Evolutionary conservation across 2,329 filamentous ascomycete species (phyloP), one percentile per base, ranked within the genome.

Genomic region (Didymella sp.): DNA sequence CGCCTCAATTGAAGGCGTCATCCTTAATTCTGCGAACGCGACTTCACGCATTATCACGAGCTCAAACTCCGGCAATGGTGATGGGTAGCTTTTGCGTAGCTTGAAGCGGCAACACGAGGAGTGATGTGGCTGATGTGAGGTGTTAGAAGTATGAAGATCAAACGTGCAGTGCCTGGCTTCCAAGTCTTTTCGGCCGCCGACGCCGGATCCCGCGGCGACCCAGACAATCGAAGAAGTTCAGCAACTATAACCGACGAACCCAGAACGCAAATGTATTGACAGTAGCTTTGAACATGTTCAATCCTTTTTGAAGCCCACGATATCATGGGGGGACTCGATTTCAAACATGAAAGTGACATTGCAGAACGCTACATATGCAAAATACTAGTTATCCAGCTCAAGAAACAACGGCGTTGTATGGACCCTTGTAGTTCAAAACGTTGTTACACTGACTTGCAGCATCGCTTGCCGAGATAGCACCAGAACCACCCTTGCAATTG

Each of bases 381-480:
- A 25, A 51, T 6, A 15, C n/a, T 40, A 33, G 30, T 6, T 3
- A 30, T 40, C 11, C 25, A 13, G 2, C 19, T 52, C 31, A 57
- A 17, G 35, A 41, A 28, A 57, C 48, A 7, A 57, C 44, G 6
- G 54, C 54, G 6, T 43, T 42, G 11, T 37, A 24, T 1, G 37
- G 30, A 1, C 58, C 63, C 2, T 50, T 59, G 1, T 53, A 62
- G 35, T 73, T 73, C 28, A 64, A 67, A 11, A 73, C 66, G 6
- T 60, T 72, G n/a, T 71, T 71, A 35, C 70, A 73, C 53, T 68
- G 50, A 12, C 56, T 38, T 4, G 51, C 44, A 15, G 66, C 61
- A 17, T 68, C 62, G 3, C 44, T 40, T 4, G 59, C 61, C 1
- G 61, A 61, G 7, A 72, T 64, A 4, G 30, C 41, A 7, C 63